Percentiles rank a stretch among this genome's conserved stretches.
phyloP scores from a whole-genome alignment of 2,329 filamentous ascomycete species.

The Aurifilum marmelostoma region DNA sequence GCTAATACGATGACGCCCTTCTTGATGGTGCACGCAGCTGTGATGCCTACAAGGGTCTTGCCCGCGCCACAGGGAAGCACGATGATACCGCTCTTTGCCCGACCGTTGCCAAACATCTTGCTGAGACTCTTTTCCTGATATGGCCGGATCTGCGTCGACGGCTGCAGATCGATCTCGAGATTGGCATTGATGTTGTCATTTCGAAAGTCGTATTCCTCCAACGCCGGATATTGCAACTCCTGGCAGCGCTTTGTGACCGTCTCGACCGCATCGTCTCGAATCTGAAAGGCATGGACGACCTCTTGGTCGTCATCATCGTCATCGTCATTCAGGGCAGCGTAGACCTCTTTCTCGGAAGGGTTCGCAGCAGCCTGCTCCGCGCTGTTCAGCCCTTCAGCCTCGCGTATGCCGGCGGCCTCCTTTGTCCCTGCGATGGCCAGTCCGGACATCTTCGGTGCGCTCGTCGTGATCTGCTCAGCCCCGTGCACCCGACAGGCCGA shows the following conservation, averaged over 20 bases:
- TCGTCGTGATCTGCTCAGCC: slow-evolving; percentile 72
- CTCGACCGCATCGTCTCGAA: slow-evolving; percentile 80
- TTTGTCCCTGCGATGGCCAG: slow-evolving; percentile 94
- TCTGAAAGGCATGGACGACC: slow-evolving; percentile 91
- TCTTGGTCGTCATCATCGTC: slow-evolving; percentile 80
- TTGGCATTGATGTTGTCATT: slow-evolving; percentile 89
- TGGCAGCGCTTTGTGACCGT: slow-evolving; percentile 87
- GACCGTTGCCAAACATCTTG: slow-evolving; percentile 99
- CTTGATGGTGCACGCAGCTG: slow-evolving; percentile 95
- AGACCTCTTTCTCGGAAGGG: slow-evolving; percentile 67
- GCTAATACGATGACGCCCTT: slow-evolving; percentile 95
- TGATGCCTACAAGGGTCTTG: slow-evolving; percentile 98
- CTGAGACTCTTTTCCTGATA: slow-evolving; percentile 97
- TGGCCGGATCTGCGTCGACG: slow-evolving; percentile 84
- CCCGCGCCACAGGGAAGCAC: slow-evolving; percentile 95
- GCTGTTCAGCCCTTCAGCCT: slow-evolving; percentile 59
- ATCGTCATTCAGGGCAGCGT: slow-evolving; percentile 76
- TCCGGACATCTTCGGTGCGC: slow-evolving; percentile 82
- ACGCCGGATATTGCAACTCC: slow-evolving; percentile 80
- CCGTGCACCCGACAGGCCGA: slow-evolving; percentile 72
- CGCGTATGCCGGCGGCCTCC: slow-evolving; percentile 84
- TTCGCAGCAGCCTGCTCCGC: slow-evolving; percentile 53
- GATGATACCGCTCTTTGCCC: slow-evolving; percentile 96
- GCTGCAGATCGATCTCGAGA: slow-evolving; percentile 89
- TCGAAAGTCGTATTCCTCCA: slow-evolving; percentile 97